Conservation (phyloP, 2,329 filamentous ascomycete species). For the Fusarium verticillioides region DNA sequence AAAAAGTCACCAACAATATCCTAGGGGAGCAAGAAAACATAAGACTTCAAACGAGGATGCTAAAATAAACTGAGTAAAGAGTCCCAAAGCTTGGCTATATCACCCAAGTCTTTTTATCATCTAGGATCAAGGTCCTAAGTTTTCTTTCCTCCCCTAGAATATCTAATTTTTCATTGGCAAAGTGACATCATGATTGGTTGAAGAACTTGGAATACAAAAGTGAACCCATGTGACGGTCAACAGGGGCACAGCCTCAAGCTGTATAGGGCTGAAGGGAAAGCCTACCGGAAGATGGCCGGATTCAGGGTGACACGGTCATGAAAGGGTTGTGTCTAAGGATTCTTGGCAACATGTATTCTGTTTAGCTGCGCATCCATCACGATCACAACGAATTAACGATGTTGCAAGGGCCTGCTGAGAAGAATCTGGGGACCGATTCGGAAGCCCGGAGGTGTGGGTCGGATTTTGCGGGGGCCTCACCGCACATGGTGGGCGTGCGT, state of each 20-base stretch:
- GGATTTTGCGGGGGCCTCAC: conserved; percentile 21
- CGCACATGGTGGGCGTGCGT: background rate
- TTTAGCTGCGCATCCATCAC: conserved; percentile 16
- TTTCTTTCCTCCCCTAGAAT: background rate
- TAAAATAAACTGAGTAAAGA: background rate
- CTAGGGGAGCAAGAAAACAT: background rate
- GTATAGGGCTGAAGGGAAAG: conserved; percentile 38
- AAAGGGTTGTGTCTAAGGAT: conserved; percentile 18
- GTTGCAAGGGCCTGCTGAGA: conserved; percentile 8
- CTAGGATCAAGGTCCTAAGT: background rate
- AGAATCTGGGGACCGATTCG: conserved; percentile 23
- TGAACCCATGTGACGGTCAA: conserved; percentile 6
- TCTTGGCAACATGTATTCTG: conserved; percentile 32
- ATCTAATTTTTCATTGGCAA: background rate
- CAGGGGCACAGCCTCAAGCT: conserved; percentile 3
- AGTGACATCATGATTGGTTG: background rate
- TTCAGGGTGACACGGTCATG: conserved; percentile 14
- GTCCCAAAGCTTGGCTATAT: background rate
- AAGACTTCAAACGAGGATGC: background rate
- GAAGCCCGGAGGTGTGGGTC: conserved; percentile 22
- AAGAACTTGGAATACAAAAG: background rate
- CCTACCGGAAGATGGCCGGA: conserved; percentile 43
- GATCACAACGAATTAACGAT: conserved; percentile 13
- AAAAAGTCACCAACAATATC: background rate
- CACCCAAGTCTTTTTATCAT: background rate